phyloP scores from a whole-genome alignment of 2,329 filamentous ascomycete species.

The Botrytis fabae region DNA sequence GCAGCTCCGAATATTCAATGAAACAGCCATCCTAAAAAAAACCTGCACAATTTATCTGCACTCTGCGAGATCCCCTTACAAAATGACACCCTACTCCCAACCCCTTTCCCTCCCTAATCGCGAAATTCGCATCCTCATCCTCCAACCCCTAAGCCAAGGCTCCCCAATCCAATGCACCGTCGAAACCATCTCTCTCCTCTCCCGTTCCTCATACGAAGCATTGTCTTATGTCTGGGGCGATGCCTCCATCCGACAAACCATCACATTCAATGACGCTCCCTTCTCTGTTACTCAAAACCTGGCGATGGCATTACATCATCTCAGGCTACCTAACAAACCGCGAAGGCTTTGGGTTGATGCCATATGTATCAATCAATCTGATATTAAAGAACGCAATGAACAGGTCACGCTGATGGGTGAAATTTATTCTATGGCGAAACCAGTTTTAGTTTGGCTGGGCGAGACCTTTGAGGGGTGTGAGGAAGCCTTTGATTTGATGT shows the following conservation, averaged over 20 bases:
- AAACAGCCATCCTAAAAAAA: not conserved
- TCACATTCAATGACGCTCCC: slow-evolving; percentile 5
- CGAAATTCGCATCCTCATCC: slow-evolving; percentile 2
- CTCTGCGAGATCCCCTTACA: not conserved
- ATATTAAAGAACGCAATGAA: slow-evolving; percentile 25
- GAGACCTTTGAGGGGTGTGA: not conserved
- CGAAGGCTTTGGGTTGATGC: slow-evolving; percentile 25
- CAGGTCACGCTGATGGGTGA: slow-evolving; percentile 32
- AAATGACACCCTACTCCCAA: not conserved
- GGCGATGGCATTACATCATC: slow-evolving; percentile 15
- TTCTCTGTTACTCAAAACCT: slow-evolving; percentile 22
- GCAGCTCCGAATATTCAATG: not conserved
- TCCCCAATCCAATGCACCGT: slow-evolving; percentile 2
- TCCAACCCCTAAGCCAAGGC: not conserved
- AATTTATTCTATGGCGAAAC: slow-evolving; percentile 28
- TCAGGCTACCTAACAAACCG: not conserved
- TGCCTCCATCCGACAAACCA: not conserved
- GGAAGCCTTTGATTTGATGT: not conserved
- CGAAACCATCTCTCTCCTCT: slow-evolving; percentile 16
- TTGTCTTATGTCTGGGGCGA: slow-evolving; percentile 25
- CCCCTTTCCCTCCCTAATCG: not conserved
- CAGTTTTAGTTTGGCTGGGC: slow-evolving; percentile 21
- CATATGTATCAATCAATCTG: slow-evolving; percentile 31
- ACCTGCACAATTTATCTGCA: not conserved
- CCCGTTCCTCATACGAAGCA: slow-evolving; percentile 20